Evolutionary conservation across 179 eudicot species (phyloP), one percentile per base, ranked within the genome.

Genomic region (Camellia oleifera): DNA sequence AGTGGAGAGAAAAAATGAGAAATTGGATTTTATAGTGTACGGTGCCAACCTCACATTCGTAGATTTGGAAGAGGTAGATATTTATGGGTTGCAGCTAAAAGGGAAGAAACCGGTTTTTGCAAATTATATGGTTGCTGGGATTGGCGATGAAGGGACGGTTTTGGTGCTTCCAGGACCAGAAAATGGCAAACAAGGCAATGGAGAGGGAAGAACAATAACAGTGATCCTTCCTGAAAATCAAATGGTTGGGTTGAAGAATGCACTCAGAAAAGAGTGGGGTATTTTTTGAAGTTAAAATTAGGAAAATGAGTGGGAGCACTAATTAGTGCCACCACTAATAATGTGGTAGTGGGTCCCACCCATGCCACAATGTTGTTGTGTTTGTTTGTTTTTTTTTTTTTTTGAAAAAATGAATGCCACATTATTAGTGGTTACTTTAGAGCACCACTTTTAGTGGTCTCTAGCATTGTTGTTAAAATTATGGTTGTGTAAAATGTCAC

Each of bases 1-100:
- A 11, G 71, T 84, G 74, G 87, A 65, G 45, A 65, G 42, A 61
- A 83, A 70, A 8, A 79, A 63, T 2, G 86, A 72, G 8, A 63
- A 18, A 40, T 68, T 67, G 3, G 87, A 91, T 74, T 86, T 85
- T 52, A 50, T 89, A 7, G 52, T 91, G 2, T 91, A 89, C 40
- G 94, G 92, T 0, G 83, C 92, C 40, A 81, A 86, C 66, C 72
- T 89, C 32, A 89, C 92, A 10, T 91, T 91, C 53, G 88, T 89
- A 23, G 76, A 89, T 74, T 67, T 86, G 86, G 89, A 88, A 70
- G 87, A 69, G 54, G 70, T 26, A 11, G 57, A 86, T 20, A 9
- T 86, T 40, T 84, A 89, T 42, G 90, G 82, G 63, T 23, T 91
- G 4, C 69, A 77, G 17, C 9, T 88, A 45, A 69, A 78, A 11